A percentile compares a stretch with the other conserved stretches of the same genome.
Evolutionary conservation across 257 asterid genomes (phyloP).

Genomic region (Ophiorrhiza pumila): DNA sequence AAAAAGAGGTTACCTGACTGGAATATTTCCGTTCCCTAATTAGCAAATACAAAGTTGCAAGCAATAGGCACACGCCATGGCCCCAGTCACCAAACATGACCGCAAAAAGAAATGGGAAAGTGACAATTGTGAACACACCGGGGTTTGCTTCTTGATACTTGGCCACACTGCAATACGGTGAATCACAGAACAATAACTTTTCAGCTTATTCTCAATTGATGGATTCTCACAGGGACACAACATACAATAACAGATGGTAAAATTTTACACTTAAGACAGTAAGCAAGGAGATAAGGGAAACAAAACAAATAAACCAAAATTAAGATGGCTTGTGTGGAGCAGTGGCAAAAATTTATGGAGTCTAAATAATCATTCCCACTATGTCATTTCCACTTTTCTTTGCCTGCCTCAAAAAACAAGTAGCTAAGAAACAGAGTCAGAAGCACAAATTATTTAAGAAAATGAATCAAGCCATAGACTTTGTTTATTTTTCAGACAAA

Average conservation of each 20-base stretch:
- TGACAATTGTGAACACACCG: slow-evolving; percentile 92
- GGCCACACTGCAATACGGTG: slow-evolving; percentile 71
- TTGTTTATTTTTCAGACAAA: background rate
- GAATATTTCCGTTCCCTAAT: slow-evolving; percentile 70
- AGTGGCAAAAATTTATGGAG: background rate
- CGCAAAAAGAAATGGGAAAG: slow-evolving; percentile 97
- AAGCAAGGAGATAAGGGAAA: background rate
- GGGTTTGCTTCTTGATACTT: slow-evolving; percentile 99
- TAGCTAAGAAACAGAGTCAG: background rate
- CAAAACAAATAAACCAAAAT: background rate
- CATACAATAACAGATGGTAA: no score
- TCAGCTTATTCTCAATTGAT: background rate
- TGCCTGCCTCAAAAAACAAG: background rate
- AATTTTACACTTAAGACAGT: background rate
- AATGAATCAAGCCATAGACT: background rate
- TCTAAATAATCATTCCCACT: background rate
- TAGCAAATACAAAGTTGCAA: slow-evolving; percentile 62
- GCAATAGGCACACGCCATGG: slow-evolving; percentile 95
- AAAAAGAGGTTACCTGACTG: slow-evolving; percentile 59
- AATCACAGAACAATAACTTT: slow-evolving; percentile 25
- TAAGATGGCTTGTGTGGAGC: background rate
- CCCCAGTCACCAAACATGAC: slow-evolving; percentile 99
- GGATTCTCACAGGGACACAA: background rate
- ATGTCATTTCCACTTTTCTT: background rate
- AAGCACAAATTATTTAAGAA: background rate